These are phyloP conservation scores for Hemisphaericaspora xylofermentans DNA, from an alignment of 1,139 yeast species.

Conservation along the genomic window DNA sequence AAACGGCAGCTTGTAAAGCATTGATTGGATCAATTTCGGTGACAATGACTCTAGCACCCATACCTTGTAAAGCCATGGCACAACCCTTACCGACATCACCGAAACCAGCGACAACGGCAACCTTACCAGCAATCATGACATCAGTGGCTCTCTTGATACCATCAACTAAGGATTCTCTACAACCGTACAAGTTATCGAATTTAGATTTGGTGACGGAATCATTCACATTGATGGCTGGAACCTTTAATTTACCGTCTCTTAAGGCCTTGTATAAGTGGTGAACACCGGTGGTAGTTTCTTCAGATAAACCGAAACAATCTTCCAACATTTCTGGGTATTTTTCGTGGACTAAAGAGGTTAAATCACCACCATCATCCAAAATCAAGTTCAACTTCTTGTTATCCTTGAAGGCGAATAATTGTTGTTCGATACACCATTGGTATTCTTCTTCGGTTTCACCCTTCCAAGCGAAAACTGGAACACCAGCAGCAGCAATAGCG, in stretches of 20 bases:
- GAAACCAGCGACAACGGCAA: constrained; percentile 98
- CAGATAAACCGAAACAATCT: constrained; percentile 94
- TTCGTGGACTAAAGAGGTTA: constrained; percentile 95
- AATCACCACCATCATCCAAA: constrained; percentile 99
- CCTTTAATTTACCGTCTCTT: constrained; percentile 87
- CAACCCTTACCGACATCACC: constrained; percentile 99
- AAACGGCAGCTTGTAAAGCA: constrained; percentile 99
- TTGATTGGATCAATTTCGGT: constrained; percentile 99
- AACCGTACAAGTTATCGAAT: constrained; percentile 99
- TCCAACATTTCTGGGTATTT: constrained; percentile 98
- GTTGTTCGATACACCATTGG: constrained; percentile 99
- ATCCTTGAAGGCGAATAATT: constrained; percentile 97
- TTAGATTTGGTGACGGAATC: constrained; percentile 99
- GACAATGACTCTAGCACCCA: constrained; percentile 99
- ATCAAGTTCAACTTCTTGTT: constrained; percentile 94
- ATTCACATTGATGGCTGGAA: constrained; percentile 99
- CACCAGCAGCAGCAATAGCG: constrained; percentile 99
- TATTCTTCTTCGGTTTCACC: constrained; percentile 99
- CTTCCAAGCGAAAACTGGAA: constrained; percentile 99
- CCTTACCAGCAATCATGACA: constrained; percentile 99
- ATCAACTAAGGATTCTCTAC: constrained; percentile 98
- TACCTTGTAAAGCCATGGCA: constrained; percentile 98
- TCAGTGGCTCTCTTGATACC: constrained; percentile 99
- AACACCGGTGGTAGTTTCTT: constrained; percentile 99
- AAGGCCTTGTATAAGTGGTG: constrained; percentile 98